phyloP scores from a whole-genome alignment of 805 yeast genomes.

The Cyberlindnera suaveolens region DNA sequence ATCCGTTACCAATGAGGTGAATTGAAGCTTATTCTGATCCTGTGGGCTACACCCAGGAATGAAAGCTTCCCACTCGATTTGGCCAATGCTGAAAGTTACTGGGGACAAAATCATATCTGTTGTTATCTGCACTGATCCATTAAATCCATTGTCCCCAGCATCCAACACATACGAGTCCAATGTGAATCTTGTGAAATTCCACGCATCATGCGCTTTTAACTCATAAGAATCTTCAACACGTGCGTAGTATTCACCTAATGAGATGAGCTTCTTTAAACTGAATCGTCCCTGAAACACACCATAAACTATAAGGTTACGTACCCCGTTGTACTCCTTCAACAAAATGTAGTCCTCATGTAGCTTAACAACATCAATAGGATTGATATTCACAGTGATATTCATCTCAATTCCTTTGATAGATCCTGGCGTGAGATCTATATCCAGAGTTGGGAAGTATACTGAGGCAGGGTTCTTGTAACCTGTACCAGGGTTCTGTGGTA shows the following conservation, averaged over 20 bases:
- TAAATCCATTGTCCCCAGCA: neutral
- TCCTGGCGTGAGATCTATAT: conserved; percentile 11
- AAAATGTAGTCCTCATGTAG: conserved; percentile 4
- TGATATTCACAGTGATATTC: conserved; percentile 2
- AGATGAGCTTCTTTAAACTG: conserved; percentile 1
- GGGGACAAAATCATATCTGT: neutral
- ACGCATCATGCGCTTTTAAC: neutral
- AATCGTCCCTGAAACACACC: conserved; percentile 5
- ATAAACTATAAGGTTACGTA: conserved; percentile 1
- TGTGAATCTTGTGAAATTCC: neutral
- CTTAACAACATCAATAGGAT: conserved; percentile 8
- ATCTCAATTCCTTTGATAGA: conserved; percentile 5
- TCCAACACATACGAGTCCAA: neutral
- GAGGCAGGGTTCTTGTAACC: conserved; percentile 1
- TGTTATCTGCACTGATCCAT: too few species aligned
- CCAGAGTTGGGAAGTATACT: conserved; percentile 1
- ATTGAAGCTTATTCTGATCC: conserved; percentile 5
- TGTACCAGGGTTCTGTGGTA: conserved; percentile 5
- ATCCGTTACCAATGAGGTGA: conserved; percentile 5
- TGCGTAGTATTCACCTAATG: conserved; percentile 5
- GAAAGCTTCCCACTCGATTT: conserved; percentile 18
- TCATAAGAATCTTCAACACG: neutral
- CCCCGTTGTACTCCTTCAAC: conserved; percentile 1
- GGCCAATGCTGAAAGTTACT: neutral
- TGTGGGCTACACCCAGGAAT: conserved; percentile 10